Evolutionary conservation across 495 filamentous ascomycete species (phyloP).

Genomic region (Penicillium cataractarum): DNA sequence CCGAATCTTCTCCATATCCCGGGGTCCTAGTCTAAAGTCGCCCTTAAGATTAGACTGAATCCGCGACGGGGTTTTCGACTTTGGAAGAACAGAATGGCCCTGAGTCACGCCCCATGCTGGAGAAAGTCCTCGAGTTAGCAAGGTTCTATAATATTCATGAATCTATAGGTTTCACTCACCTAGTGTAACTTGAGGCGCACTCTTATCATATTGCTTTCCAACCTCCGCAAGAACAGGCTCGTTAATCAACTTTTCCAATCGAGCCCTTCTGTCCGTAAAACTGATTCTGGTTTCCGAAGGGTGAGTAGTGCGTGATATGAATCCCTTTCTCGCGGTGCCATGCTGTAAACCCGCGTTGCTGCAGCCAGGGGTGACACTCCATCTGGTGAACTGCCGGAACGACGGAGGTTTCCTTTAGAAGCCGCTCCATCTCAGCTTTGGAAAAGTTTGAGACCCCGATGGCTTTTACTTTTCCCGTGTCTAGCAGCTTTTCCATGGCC

Average conservation of each 20-base stretch:
- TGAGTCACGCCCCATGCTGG: slow-evolving; percentile 62
- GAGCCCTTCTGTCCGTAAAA: slow-evolving; percentile 44
- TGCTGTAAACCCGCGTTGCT: slow-evolving; percentile 59
- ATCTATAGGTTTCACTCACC: slow-evolving; percentile 9
- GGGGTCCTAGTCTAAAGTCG: slow-evolving; percentile 54
- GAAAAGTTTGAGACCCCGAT: slow-evolving; percentile 82
- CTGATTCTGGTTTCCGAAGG: slow-evolving; percentile 70
- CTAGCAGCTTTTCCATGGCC: slow-evolving; percentile 62
- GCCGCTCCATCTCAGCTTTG: slow-evolving; percentile 62
- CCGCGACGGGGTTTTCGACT: slow-evolving; percentile 52
- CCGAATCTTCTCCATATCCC: slow-evolving; percentile 53
- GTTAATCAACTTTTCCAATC: slow-evolving; percentile 57
- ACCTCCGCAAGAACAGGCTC: slow-evolving; percentile 61
- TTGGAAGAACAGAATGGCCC: slow-evolving; percentile 65
- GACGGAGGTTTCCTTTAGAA: slow-evolving; percentile 57
- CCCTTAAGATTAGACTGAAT: slow-evolving; percentile 59
- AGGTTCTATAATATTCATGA: too few species aligned
- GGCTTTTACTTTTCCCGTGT: slow-evolving; percentile 56
- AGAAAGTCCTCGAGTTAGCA: background rate
- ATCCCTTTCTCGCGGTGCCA: slow-evolving; percentile 57
- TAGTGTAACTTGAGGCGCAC: slow-evolving; percentile 61
- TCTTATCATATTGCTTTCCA: slow-evolving; percentile 64
- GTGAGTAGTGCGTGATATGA: slow-evolving; percentile 63
- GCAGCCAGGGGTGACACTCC: slow-evolving; percentile 61
- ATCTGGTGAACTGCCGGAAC: slow-evolving; percentile 66